phyloP scores from a whole-genome alignment of 768 basidiomycete species.

The Naganishia onofrii region DNA sequence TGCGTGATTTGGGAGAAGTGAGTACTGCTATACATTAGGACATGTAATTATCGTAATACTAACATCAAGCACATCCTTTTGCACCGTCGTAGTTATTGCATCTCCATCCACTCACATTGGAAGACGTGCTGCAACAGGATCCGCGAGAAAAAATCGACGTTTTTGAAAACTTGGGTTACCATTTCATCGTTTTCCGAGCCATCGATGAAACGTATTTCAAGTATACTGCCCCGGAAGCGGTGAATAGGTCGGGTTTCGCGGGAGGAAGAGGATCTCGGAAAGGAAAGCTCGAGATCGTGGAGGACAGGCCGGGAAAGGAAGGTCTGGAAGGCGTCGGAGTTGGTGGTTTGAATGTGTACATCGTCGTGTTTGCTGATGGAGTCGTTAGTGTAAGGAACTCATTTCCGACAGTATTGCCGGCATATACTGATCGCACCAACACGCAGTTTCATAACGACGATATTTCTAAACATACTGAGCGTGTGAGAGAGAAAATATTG shows the following conservation, averaged over 20 bases:
- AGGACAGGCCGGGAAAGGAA: conserved; percentile 55
- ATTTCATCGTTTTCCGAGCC: conserved; percentile 82
- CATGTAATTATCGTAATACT: conserved; percentile 18
- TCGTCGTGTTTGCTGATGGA: conserved; percentile 83
- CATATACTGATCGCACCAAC: background rate
- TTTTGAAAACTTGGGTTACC: conserved; percentile 84
- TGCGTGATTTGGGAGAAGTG: conserved; percentile 80
- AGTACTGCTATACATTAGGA: background rate
- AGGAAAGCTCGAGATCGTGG: conserved; percentile 54
- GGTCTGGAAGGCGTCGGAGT: conserved; percentile 58
- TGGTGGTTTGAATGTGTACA: conserved; percentile 79
- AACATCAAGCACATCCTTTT: background rate
- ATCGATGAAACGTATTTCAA: conserved; percentile 62
- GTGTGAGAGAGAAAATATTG: conserved; percentile 69
- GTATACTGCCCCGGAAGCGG: conserved; percentile 46
- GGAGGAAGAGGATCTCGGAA: conserved; percentile 36
- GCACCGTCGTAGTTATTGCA: conserved; percentile 63
- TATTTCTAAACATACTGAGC: conserved; percentile 77
- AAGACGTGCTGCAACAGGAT: conserved; percentile 88
- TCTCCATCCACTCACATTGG: conserved; percentile 85
- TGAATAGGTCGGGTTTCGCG: conserved; percentile 4
- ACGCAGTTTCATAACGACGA: conserved; percentile 87
- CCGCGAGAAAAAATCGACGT: conserved; percentile 86
- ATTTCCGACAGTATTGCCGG: background rate
- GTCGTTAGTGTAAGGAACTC: conserved; percentile 58